Evolutionary conservation across 805 yeast genomes (phyloP), one percentile per base, ranked within the genome.

Genomic region (Candida alai): DNA sequence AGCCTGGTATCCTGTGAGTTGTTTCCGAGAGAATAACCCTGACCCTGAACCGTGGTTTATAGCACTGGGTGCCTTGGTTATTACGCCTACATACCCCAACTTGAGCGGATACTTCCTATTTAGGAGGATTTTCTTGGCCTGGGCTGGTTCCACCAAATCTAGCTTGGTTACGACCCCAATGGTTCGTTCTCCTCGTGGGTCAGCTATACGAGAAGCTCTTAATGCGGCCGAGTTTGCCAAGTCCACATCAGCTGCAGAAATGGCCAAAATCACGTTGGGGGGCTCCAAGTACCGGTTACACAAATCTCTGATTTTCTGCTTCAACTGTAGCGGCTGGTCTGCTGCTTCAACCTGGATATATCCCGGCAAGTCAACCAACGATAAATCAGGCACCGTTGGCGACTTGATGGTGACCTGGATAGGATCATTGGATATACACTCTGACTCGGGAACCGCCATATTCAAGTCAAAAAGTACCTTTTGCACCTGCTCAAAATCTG

Each of bases 31-130:
- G 57, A 80, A 80, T 10, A 83, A 51, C 8, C 51, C 46, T 11
- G 43, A 18, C 12, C 39, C 38, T 3, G 51, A 18, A n/a, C n/a
- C n/a, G n/a, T n/a, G n/a, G 6, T 37, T 40, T 14, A 41, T 37
- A 0, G 74, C 60, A 13, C 51, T 63, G 5, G 93, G 95, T 0
- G 84, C 73, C 44, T 78, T 84, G 2, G 97, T 85, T 13, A 94
- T 82, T n/a, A 94, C 97, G 37, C 99, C 99, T 14, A 93, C 97
- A 54, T 93, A 93, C 0, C 99, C 99, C 95, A 93, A 85, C 48
- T 74, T 79, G 41, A 93, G 65, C 0, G 98, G 97, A 51, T 94
- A 94, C 49, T 80, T 84, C 43, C 73, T 78, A 58, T 90, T 90
- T 19, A 74, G 70, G 40, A 93, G 64, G 14, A 85, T 74, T 6